phyloP scores from a whole-genome alignment of 768 basidiomycete species.

The Cubamyces lactineus region DNA sequence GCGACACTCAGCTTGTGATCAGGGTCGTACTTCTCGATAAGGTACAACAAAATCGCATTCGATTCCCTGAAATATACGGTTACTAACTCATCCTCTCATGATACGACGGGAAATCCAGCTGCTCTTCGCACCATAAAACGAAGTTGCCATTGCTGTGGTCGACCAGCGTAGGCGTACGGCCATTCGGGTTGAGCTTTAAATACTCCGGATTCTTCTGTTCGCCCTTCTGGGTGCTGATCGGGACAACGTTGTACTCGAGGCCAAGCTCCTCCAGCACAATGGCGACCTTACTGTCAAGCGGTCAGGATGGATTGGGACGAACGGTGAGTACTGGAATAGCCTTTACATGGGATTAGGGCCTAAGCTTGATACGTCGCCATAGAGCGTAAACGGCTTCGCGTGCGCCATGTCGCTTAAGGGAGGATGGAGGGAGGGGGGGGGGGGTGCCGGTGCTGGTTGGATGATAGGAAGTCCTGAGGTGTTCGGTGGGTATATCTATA shows the following conservation, averaged over 20 bases:
- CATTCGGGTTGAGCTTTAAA: slow-evolving; percentile 32
- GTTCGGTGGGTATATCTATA: too few relatives aligned
- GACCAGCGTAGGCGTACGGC: slow-evolving; percentile 37
- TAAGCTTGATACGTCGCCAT: background rate
- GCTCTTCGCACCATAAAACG: slow-evolving; percentile 24
- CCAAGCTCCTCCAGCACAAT: slow-evolving; percentile 35
- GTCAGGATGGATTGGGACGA: too few relatives aligned
- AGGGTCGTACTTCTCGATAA: slow-evolving; percentile 44
- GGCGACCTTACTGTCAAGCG: slow-evolving; percentile 28
- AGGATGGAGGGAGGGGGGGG: too few relatives aligned
- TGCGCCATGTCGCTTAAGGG: background rate
- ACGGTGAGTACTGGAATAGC: too few relatives aligned
- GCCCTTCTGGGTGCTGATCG: slow-evolving; percentile 34
- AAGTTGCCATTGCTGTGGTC: slow-evolving; percentile 35
- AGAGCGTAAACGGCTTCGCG: background rate
- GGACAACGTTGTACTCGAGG: slow-evolving; percentile 31
- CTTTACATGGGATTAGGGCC: slow-evolving; percentile 3
- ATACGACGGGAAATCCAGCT: background rate
- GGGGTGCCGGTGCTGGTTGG: too few relatives aligned
- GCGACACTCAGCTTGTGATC: slow-evolving; percentile 34
- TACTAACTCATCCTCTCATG: background rate
- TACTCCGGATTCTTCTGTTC: slow-evolving; percentile 47
- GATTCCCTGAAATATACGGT: slow-evolving; percentile 24
- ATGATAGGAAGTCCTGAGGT: too few relatives aligned
- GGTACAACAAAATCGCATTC: slow-evolving; percentile 44